These are phyloP conservation scores for Xerocomellus dryophilus DNA, from an alignment of 768 basidiomycete species.

Conservation along the genomic window DNA sequence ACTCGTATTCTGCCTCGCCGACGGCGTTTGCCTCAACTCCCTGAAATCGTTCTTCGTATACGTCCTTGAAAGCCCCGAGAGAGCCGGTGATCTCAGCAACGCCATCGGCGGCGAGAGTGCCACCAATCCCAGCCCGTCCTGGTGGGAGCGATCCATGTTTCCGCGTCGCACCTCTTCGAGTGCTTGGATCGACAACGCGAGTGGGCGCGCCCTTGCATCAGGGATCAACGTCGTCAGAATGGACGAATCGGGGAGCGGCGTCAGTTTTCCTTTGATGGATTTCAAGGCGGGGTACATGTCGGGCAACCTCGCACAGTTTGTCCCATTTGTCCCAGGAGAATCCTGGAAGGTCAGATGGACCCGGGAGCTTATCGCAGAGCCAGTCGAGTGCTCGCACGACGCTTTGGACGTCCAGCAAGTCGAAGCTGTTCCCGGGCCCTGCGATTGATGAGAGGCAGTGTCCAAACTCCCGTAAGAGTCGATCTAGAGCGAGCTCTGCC, in stretches of 20 bases:
- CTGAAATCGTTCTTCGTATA: constrained; percentile 82
- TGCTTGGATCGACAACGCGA: constrained; percentile 46
- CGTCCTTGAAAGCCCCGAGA: constrained; percentile 78
- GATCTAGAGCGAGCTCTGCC: constrained; percentile 24
- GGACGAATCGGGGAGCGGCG: constrained; percentile 24
- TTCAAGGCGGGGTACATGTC: constrained; percentile 33
- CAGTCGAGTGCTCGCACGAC: constrained; percentile 53
- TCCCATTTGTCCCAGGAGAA: constrained; percentile 47
- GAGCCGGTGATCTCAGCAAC: constrained; percentile 64
- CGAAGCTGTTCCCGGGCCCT: constrained; percentile 21
- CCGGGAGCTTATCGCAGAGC: constrained; percentile 45
- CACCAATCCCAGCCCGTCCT: constrained; percentile 52
- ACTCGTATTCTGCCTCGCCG: constrained; percentile 79
- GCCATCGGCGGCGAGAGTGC: constrained; percentile 69
- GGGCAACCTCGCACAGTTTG: constrained; percentile 40
- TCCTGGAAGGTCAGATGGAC: constrained; percentile 47
- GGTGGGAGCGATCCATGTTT: constrained; percentile 31
- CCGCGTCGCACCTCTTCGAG: constrained; percentile 52
- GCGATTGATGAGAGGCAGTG: constrained; percentile 34
- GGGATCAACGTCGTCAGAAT: constrained; percentile 34
- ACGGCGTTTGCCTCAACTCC: constrained; percentile 62
- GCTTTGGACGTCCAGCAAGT: constrained; percentile 34
- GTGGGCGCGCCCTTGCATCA: constrained; percentile 20
- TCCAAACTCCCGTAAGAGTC: constrained; percentile 37
- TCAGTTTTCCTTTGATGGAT: constrained; percentile 32